Percentiles rank a stretch among this genome's conserved stretches.
Evolutionary conservation across 805 yeast genomes (phyloP).

Genomic region (Candida bentonensis): DNA sequence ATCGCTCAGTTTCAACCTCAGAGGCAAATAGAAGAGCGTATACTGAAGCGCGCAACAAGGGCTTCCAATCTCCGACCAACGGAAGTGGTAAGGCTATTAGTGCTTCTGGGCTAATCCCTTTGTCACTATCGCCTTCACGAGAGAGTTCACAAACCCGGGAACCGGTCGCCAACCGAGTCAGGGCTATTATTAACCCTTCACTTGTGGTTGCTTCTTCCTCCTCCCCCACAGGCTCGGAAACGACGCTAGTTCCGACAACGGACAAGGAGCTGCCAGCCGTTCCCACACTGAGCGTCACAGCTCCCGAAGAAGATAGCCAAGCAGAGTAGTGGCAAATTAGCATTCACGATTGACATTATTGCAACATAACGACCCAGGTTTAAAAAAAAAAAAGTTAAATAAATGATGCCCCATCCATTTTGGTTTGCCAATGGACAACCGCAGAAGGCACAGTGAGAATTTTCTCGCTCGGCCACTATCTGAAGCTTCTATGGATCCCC

Average conservation of each 20-base stretch:
- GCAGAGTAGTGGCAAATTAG: too few relatives aligned
- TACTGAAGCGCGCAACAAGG: conserved; percentile 6
- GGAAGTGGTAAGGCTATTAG: not conserved
- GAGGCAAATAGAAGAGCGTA: conserved; percentile 12
- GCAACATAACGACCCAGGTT: too few relatives aligned
- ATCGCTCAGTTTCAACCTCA: conserved; percentile 10
- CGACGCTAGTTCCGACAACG: not conserved
- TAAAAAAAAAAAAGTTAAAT: too few relatives aligned
- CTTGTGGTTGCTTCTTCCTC: not conserved
- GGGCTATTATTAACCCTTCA: not conserved
- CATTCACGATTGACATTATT: too few relatives aligned
- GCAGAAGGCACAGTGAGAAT: too few relatives aligned
- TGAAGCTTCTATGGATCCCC: too few relatives aligned
- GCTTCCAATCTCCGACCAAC: not conserved
- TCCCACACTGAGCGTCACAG: not conserved
- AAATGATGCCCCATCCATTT: too few relatives aligned
- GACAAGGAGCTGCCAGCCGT: conserved; percentile 1
- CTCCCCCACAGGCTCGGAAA: not conserved
- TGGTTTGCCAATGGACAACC: too few relatives aligned
- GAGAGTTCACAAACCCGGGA: not conserved
- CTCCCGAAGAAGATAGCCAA: not conserved
- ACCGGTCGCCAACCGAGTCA: not conserved
- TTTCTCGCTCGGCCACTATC: too few relatives aligned
- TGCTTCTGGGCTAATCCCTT: conserved; percentile 10
- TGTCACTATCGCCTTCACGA: conserved; percentile 12